Percentiles rank a stretch among this genome's conserved stretches.
Conservation (phyloP, 345 rosid species). For the Dipteronia sinensis region DNA sequence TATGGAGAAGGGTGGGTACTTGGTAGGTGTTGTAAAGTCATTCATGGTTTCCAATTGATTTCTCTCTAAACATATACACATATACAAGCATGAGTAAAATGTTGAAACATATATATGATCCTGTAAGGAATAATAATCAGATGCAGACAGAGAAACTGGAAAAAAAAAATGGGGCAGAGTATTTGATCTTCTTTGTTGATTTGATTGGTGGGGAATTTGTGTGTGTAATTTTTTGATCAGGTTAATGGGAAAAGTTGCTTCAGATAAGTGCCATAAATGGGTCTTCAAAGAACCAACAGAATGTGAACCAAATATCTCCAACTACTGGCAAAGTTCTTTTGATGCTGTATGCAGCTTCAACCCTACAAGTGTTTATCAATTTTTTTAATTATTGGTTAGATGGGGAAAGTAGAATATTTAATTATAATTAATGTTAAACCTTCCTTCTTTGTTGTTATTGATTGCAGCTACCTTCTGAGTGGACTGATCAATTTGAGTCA, state of each 20-base stretch:
- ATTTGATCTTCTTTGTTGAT: neutral
- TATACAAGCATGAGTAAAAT: neutral
- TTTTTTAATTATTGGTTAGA: constrained; percentile 23
- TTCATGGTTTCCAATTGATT: constrained; percentile 14
- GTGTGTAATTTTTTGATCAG: constrained; percentile 39
- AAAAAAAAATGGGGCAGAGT: neutral
- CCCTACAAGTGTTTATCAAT: neutral
- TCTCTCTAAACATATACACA: neutral
- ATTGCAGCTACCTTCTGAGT: constrained; percentile 95
- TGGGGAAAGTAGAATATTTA: constrained; percentile 17
- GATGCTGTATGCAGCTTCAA: constrained; percentile 71
- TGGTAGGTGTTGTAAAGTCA: constrained; percentile 68
- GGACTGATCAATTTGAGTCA: constrained; percentile 99
- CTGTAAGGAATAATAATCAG: neutral
- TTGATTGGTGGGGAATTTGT: constrained; percentile 12
- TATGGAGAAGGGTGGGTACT: constrained; percentile 99
- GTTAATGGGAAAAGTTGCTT: constrained; percentile 99
- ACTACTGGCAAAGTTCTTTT: constrained; percentile 99
- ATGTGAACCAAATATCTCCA: constrained; percentile 90
- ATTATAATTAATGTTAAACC: constrained; percentile 30
- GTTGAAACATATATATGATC: neutral
- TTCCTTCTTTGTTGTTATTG: constrained; percentile 28
- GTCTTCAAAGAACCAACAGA: constrained; percentile 97
- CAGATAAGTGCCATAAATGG: constrained; percentile 99
- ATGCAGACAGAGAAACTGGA: neutral